Base-by-base conservation (phyloP, 139 green algal species). In the Parachlorella kessleri region DNA sequence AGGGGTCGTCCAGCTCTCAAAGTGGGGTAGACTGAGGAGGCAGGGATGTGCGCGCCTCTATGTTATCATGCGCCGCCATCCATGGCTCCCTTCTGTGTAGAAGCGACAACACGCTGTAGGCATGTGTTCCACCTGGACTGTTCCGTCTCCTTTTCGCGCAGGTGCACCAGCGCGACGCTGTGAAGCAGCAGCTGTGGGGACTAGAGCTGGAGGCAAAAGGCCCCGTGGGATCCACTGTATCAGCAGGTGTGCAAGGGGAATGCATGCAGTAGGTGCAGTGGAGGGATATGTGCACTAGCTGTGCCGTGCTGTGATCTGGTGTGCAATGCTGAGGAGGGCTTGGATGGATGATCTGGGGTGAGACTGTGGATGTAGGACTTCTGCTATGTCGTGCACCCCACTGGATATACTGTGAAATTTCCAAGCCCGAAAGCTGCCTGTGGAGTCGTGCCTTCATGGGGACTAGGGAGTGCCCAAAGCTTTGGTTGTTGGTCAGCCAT, bases 101-200 rank as follows among this genome's bases (percentile, higher is more conserved):
- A 59, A 59, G 10, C 10, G 10, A 59, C 10, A 28, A 59, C 10
- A 10, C 10, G 48, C 10, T 59, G 18, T 59, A 28, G 48, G 18
- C 18, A 28, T 59, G 10, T 59, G 48, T 59, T 59, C 18, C 48
- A 59, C 53, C 32, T 70, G 2, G 2, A 18, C 36, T 55, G 6
- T 53, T 14, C 3, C 4, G 28, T 55, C 40, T 40, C 35, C 10
- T 35, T 39, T 1, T 39, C 28, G 6, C 30, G 65, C 68, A 85
- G 83, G 81, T 93, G 36, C 68, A 81, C 40, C 88, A 88, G 67
- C 76, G 79, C 7, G 81, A 93, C 54, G 90, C 84, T 23, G 82
- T 92, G 10, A 94, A 90, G 80, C 84, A 90, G 80, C 85, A 93
- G 85, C 81, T 96, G 80, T 93, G 88, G 81, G 88, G 86, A 1